These are phyloP conservation scores for Tardiomyces blankii DNA, from an alignment of 1,139 yeast genomes.

Conservation along the genomic window DNA sequence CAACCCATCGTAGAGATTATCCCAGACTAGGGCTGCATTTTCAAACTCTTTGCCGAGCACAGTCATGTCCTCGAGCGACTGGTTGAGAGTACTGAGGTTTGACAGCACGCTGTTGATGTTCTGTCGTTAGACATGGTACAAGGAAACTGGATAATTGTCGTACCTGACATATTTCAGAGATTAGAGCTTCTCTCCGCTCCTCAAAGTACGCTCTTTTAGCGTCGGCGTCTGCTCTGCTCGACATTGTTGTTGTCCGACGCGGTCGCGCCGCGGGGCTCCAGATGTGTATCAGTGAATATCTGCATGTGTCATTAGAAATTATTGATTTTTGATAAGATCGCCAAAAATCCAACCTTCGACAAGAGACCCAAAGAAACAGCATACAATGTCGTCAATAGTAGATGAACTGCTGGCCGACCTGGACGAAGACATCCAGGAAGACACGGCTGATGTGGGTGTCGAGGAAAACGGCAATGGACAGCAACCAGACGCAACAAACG, in stretches of 20 bases:
- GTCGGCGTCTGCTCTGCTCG: not conserved
- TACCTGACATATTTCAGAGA: conserved; percentile 30
- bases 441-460: conserved; percentile 3
- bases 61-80: conserved; percentile 39
- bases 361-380: no score
- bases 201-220: conserved; percentile 26
- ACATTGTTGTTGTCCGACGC: not conserved
- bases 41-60: conserved; percentile 48
- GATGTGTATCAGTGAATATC: not conserved
- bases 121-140: conserved; percentile 7
- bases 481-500: not conserved
- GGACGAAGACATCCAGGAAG: conserved; percentile 17
- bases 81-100: conserved; percentile 38
- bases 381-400: not conserved
- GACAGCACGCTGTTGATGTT: conserved; percentile 41
- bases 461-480: conserved; percentile 4
- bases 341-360: no score
- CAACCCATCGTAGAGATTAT: conserved; percentile 37
- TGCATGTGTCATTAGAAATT: not conserved
- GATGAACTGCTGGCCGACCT: conserved; percentile 28
- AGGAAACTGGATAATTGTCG: conserved; percentile 3
- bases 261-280: not conserved
- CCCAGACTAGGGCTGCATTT: conserved; percentile 40
- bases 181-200: conserved; percentile 32
- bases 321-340: not conserved